Conservation (phyloP, 164 flowering plant genomes). For the grape (Vitis vinifera) region ASM3070453v1 NC_081813.1:621501-622000, state of each 20-base stretch:
- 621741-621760: constrained; percentile 71
- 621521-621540: neutral
- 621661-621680: constrained; percentile 84
- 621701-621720: constrained; percentile 89
- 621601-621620: constrained; percentile 64
- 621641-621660: constrained; percentile 82
- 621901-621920: neutral
- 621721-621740: constrained; percentile 86
- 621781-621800: constrained; percentile 64
- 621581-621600: constrained; percentile 73
- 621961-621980: neutral
- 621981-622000: neutral
- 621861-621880: neutral
- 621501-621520: neutral
- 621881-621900: neutral
- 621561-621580: neutral
- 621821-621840: constrained; percentile 4
- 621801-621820: constrained; percentile 61
- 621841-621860: constrained; percentile 3
- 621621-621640: constrained; percentile 77
- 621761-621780: constrained; percentile 38
- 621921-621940: neutral
- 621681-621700: constrained; percentile 81
- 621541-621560: too few species aligned
- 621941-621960: neutral